phyloP scores from a whole-genome alignment of 345 rosid species.

The Populus ilicifolia region DNA sequence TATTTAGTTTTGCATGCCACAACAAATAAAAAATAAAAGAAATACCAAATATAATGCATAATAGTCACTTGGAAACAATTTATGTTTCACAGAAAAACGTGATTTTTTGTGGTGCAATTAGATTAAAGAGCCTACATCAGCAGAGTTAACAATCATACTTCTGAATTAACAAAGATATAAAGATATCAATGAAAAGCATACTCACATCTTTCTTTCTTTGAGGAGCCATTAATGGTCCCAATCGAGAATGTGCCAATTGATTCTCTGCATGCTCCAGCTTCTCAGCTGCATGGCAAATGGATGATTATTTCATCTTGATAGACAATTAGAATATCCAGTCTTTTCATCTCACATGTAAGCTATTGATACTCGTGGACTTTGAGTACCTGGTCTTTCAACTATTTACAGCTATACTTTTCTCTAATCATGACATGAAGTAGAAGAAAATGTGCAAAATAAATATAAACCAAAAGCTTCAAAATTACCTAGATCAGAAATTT shows the following conservation, averaged over 20 bases:
- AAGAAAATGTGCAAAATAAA: not conserved
- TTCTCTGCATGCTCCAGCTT: slow-evolving; percentile 97
- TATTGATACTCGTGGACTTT: not conserved
- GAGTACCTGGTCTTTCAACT: not conserved
- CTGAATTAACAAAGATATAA: not conserved
- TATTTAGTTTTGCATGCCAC: not conserved
- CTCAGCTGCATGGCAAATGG: slow-evolving; percentile 62
- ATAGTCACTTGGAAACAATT: too few relatives aligned
- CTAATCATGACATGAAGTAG: not conserved
- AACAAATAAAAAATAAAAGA: not conserved
- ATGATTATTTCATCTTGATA: slow-evolving; percentile 1
- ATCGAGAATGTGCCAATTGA: slow-evolving; percentile 80
- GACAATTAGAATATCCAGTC: not conserved
- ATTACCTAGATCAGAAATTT: slow-evolving; percentile 95
- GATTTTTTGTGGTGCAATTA: not conserved
- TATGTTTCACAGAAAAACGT: not conserved
- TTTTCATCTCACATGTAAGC: not conserved
- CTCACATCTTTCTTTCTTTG: slow-evolving; percentile 89
- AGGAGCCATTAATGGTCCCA: slow-evolving; percentile 60
- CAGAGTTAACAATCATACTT: not conserved
- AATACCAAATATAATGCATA: not conserved
- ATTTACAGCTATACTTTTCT: not conserved
- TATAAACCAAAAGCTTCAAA: not conserved
- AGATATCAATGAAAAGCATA: slow-evolving; percentile 7
- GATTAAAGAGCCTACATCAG: not conserved